phyloP scores from a whole-genome alignment of 192 early-diverging fungal species.

The Irineochytrium annulatum region DNA sequence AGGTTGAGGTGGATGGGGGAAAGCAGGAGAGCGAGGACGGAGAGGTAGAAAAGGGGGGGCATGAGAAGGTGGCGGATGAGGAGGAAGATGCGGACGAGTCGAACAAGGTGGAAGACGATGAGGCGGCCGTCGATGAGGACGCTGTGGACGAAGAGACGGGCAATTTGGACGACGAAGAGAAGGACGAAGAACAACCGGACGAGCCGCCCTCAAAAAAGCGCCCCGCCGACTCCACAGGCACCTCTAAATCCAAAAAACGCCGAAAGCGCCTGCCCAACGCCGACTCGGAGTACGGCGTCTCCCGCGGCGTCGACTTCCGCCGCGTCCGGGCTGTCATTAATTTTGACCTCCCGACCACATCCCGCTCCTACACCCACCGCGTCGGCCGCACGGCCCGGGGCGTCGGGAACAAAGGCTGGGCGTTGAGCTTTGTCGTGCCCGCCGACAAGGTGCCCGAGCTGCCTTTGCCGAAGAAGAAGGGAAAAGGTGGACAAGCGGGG shows the following conservation, averaged over 20 bases:
- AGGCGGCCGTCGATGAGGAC: constrained; percentile 8
- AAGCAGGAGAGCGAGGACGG: constrained; percentile 10
- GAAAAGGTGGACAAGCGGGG: constrained; percentile 23
- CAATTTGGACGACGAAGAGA: constrained; percentile 10
- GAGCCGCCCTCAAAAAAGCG: background rate
- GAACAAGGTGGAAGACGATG: constrained; percentile 4
- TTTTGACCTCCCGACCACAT: constrained; percentile 89
- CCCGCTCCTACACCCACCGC: constrained; percentile 86
- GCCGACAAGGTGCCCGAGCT: constrained; percentile 40
- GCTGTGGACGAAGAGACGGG: constrained; percentile 2
- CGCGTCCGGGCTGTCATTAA: constrained; percentile 92
- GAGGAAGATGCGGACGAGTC: constrained; percentile 9
- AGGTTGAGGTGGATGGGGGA: constrained; percentile 11
- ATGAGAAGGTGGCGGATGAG: constrained; percentile 10
- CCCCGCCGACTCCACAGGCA: constrained; percentile 11
- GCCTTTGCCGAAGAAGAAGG: constrained; percentile 23
- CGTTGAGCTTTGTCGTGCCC: constrained; percentile 76
- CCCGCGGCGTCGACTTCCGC: constrained; percentile 94
- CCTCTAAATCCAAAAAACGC: constrained; percentile 30
- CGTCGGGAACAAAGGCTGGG: constrained; percentile 78
- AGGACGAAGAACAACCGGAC: background rate
- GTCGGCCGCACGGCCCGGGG: constrained; percentile 94
- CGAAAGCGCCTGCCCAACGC: constrained; percentile 34
- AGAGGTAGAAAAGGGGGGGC: background rate
- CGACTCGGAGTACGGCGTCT: constrained; percentile 91